Evolutionary conservation across 805 yeast genomes (phyloP).

Genomic region (Teunomyces pallodes): DNA sequence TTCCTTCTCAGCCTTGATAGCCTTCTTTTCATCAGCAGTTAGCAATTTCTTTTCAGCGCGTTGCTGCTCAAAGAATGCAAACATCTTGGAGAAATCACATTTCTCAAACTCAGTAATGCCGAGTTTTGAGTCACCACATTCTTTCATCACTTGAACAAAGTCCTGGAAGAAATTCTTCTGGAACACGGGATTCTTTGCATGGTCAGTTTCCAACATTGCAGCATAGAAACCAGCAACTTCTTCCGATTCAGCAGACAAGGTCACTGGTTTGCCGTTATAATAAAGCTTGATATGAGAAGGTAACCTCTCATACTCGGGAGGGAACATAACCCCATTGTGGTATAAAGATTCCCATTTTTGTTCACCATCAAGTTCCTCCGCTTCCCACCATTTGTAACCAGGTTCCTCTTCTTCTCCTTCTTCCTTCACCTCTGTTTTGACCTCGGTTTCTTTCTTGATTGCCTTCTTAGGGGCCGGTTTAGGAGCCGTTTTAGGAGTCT

Average conservation of each 20-base stretch:
- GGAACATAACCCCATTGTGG: slow-evolving; percentile 90
- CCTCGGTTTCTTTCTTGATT: slow-evolving; percentile 3
- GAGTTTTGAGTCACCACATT: slow-evolving; percentile 59
- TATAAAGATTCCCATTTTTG: slow-evolving; percentile 83
- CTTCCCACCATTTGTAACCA: slow-evolving; percentile 68
- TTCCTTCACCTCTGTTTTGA: slow-evolving; percentile 7
- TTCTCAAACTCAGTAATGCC: slow-evolving; percentile 53
- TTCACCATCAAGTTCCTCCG: slow-evolving; percentile 61
- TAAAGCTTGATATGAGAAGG: slow-evolving; percentile 73
- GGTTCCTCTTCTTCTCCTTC: slow-evolving; percentile 16
- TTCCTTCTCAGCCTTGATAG: slow-evolving; percentile 68
- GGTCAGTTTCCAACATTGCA: slow-evolving; percentile 84
- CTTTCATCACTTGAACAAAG: slow-evolving; percentile 64
- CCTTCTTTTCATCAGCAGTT: slow-evolving; percentile 73
- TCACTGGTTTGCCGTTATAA: slow-evolving; percentile 75
- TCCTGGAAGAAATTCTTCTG: slow-evolving; percentile 85
- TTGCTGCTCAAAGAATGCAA: slow-evolving; percentile 62
- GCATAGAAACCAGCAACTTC: slow-evolving; percentile 96
- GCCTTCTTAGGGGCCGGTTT: slow-evolving; percentile 7
- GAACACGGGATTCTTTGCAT: slow-evolving; percentile 81
- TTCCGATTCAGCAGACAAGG: slow-evolving; percentile 78
- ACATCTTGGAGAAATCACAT: slow-evolving; percentile 78
- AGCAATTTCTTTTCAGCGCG: slow-evolving; percentile 71
- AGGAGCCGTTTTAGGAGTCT: slow-evolving; percentile 1
- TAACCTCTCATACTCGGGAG: slow-evolving; percentile 86